Base-by-base conservation (phyloP, 2,329 filamentous ascomycete species). In the Graphiopsis chlorocephala region DNA sequence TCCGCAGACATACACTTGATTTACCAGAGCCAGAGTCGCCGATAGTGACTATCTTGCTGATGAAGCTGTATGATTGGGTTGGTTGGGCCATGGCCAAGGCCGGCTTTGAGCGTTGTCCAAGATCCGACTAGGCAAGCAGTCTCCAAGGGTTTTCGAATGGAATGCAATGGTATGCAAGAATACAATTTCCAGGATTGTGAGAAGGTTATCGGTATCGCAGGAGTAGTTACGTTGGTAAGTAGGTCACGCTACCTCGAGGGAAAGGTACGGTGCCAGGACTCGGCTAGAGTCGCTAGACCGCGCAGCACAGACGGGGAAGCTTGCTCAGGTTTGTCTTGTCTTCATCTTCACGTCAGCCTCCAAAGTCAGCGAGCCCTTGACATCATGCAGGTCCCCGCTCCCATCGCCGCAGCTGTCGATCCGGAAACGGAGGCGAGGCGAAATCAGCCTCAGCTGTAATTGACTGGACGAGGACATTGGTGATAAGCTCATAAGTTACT, bases 1-100 rank as follows among this genome's bases (percentile, higher is more conserved):
- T 29, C 50, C 50, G 17, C 28, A 26, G 20, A 76, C 82, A 69
- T 79, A 87, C 85, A 77, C 85, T 87, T 64, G 92, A 96, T 84
- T 99, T 99, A 75, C 95, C 95, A 76, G 92, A 96, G 76, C 93
- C 95, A 53, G 91, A 95, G 82, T 98, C 95, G 78, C 95, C 95
- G 74, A 99, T 93, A 82, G 92, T 96, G 76, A 98, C 94, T 73
- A 99, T 91, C 81, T 99, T 99, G 78, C 94, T 93, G 77, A 98
- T 99, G 83, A 96, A 98, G 82, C 98, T 93, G 94, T 94, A 98
- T 79, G 92, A 90, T 74, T 88, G 85, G 50, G 65, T 57, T 62
- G 65, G 55, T 38, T 63, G 65, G 33, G 63, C 63, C 63, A 64
- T 64, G 61, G 17, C 61, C 23, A 15, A 53, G 20, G 25, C 31